Conservation (phyloP, 2,329 filamentous ascomycete species). For the Scytalidium lignicola region DNA sequence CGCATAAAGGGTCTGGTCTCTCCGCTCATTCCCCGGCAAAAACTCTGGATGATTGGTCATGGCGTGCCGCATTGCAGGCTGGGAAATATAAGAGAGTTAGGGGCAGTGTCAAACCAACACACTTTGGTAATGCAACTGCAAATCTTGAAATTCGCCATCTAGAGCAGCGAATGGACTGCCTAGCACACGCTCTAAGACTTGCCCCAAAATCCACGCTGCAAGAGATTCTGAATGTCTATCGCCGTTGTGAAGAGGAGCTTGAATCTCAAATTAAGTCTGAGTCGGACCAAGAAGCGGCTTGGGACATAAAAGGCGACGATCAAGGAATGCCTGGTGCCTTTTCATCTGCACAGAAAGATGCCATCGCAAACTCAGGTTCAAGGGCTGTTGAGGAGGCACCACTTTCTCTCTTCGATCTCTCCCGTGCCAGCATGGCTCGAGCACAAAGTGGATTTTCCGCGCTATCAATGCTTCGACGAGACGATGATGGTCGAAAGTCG, state of each 20-base stretch:
- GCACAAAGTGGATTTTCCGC: conserved; percentile 55
- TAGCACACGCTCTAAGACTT: conserved; percentile 69
- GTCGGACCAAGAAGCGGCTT: conserved; percentile 62
- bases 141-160: conserved; percentile 64
- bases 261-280: conserved; percentile 62
- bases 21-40: conserved; percentile 17
- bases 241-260: conserved; percentile 73
- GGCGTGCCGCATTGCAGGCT: conserved; percentile 74
- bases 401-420: conserved; percentile 61
- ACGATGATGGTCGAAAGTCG: background rate
- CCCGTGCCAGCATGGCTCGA: conserved; percentile 53
- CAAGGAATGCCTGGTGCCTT: conserved; percentile 54
- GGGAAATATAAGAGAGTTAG: conserved; percentile 63
- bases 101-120: conserved; percentile 49
- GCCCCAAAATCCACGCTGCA: conserved; percentile 66
- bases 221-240: conserved; percentile 70
- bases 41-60: conserved; percentile 61
- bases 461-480: conserved; percentile 32
- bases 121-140: conserved; percentile 54
- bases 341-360: conserved; percentile 28
- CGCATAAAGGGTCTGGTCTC: conserved; percentile 16
- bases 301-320: conserved; percentile 61
- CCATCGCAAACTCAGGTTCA: conserved; percentile 26
- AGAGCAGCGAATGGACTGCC: conserved; percentile 75
- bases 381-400: conserved; percentile 50